Conservation (phyloP, 2,329 filamentous ascomycete genomes). For the Aspergillus flavus region DNA sequence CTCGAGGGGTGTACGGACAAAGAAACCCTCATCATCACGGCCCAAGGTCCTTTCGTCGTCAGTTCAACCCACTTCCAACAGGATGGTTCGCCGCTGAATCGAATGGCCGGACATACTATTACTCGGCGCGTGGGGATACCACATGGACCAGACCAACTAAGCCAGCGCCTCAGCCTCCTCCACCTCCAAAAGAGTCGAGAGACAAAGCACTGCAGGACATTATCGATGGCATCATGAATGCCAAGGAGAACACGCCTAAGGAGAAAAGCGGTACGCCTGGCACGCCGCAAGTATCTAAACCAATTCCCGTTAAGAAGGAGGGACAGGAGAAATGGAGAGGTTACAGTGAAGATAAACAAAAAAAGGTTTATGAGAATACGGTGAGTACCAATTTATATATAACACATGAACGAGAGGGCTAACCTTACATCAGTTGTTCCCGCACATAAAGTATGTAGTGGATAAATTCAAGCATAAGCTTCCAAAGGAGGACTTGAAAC, state of each 20-base stretch:
- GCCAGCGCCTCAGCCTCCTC: slow-evolving; percentile 65
- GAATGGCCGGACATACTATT: slow-evolving; percentile 80
- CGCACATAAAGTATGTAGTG: slow-evolving; percentile 80
- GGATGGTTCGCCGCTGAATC: slow-evolving; percentile 84
- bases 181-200: slow-evolving; percentile 69
- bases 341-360: slow-evolving; percentile 74
- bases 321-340: slow-evolving; percentile 54
- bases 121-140: slow-evolving; percentile 73
- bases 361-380: slow-evolving; percentile 92
- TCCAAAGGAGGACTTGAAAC: slow-evolving; percentile 73
- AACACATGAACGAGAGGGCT: slow-evolving; percentile 6
- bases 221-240: slow-evolving; percentile 79
- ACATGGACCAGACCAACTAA: slow-evolving; percentile 80
- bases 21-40: slow-evolving; percentile 61
- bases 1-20: slow-evolving; percentile 59
- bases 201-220: slow-evolving; percentile 80
- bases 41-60: slow-evolving; percentile 59
- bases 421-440: slow-evolving; percentile 65
- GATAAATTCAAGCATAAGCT: slow-evolving; percentile 87
- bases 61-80: slow-evolving; percentile 65
- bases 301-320: slow-evolving; percentile 53
- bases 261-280: slow-evolving; percentile 59
- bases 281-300: slow-evolving; percentile 65
- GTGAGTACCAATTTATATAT: slow-evolving; percentile 56
- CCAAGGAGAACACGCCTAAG: slow-evolving; percentile 59